phyloP scores from a whole-genome alignment of 768 basidiomycete species.

The Mycena chlorophos region DNA sequence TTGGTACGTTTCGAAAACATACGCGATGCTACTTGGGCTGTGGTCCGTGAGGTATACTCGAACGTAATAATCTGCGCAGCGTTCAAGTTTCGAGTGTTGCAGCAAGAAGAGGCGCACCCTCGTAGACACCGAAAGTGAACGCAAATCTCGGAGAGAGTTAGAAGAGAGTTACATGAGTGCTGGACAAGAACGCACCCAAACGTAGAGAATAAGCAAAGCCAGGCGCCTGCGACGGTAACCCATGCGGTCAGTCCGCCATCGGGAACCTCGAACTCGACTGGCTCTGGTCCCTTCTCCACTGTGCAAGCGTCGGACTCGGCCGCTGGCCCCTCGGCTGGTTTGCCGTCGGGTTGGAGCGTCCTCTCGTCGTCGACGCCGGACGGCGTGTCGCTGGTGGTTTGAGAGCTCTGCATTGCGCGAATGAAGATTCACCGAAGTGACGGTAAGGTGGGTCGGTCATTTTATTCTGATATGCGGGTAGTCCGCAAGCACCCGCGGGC shows the following conservation, averaged over 20 bases:
- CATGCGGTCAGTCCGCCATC: conserved; percentile 4
- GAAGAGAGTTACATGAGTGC: not conserved
- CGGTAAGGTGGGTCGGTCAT: too few relatives aligned
- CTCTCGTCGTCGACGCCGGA: too few relatives aligned
- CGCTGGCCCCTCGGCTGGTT: too few relatives aligned
- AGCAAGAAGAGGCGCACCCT: not conserved
- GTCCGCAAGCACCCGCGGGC: too few relatives aligned
- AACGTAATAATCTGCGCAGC: conserved; percentile 1
- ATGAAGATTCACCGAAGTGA: too few relatives aligned
- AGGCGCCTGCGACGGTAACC: conserved; percentile 6
- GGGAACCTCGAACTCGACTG: not conserved
- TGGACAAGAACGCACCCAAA: conserved; percentile 22
- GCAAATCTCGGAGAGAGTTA: not conserved
- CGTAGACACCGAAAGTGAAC: conserved; percentile 1
- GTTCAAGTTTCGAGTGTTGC: not conserved
- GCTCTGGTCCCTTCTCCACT: not conserved
- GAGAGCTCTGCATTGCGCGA: too few relatives aligned
- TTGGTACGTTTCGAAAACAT: too few relatives aligned
- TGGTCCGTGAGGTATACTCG: not conserved
- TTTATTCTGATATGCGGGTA: too few relatives aligned
- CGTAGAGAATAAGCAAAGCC: conserved; percentile 24
- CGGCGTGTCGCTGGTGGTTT: too few relatives aligned
- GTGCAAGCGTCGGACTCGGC: too few relatives aligned
- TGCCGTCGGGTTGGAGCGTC: too few relatives aligned
- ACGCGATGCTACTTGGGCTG: not conserved